These are phyloP conservation scores for Melampsora americana DNA, from an alignment of 1,284 basidiomycete species.

Conservation along the genomic window DNA sequence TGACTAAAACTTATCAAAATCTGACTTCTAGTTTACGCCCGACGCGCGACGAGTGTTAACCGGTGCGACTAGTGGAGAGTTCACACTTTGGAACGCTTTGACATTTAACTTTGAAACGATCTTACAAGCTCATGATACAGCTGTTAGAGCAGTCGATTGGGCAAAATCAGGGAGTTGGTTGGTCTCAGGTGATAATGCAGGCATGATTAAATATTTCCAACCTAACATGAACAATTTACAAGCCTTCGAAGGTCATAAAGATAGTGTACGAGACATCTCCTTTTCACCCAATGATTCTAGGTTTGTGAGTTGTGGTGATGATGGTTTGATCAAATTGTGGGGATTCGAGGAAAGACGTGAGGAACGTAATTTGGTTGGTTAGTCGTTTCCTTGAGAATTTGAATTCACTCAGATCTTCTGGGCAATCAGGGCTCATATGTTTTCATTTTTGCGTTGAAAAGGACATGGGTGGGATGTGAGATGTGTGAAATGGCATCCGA, in stretches of 20 bases:
- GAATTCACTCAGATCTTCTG: not conserved
- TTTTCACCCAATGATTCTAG: constrained; percentile 87
- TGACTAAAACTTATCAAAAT: not conserved
- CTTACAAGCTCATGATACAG: constrained; percentile 83
- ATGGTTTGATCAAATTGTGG: constrained; percentile 91
- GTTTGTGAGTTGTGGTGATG: constrained; percentile 92
- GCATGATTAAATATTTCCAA: constrained; percentile 97
- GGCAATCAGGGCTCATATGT: not conserved
- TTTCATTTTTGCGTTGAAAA: constrained; percentile 49
- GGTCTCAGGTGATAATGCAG: constrained; percentile 85
- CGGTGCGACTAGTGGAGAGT: constrained; percentile 93
- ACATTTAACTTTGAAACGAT: constrained; percentile 99
- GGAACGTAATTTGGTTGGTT: constrained; percentile 79
- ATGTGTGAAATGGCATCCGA: constrained; percentile 97
- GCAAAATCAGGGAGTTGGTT: constrained; percentile 86
- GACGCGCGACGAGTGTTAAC: constrained; percentile 88
- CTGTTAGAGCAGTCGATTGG: constrained; percentile 84
- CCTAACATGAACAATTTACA: constrained; percentile 98
- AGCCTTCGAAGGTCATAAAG: constrained; percentile 75
- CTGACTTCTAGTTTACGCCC: constrained; percentile 76
- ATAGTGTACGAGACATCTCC: constrained; percentile 75
- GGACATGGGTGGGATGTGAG: constrained; percentile 99
- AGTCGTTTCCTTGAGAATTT: constrained; percentile 47
- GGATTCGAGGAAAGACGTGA: constrained; percentile 84
- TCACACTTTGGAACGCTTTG: constrained; percentile 96